Evolutionary conservation across 202 grass and related monocot genomes (phyloP).

Genomic region (Eragrostis tef): DNA sequence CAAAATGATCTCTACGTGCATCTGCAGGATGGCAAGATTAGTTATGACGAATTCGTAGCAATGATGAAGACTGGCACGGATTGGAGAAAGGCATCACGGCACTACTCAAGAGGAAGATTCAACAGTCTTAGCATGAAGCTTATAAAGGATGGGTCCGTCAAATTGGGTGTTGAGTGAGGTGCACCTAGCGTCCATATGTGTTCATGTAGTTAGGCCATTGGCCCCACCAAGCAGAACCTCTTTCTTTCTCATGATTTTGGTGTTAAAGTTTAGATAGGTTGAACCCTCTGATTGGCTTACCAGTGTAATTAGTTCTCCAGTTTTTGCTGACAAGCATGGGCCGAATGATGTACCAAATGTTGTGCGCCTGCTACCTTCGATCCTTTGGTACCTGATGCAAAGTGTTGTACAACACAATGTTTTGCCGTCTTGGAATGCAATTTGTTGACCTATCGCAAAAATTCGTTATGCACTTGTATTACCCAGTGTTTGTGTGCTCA

Average conservation of each 20-base stretch:
- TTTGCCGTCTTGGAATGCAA: slow-evolving; percentile 45
- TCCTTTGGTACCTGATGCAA: slow-evolving; percentile 40
- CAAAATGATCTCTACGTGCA: slow-evolving; percentile 21
- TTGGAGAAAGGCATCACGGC: slow-evolving; percentile 97
- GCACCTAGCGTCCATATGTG: slow-evolving; percentile 28
- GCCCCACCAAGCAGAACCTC: slow-evolving; percentile 40
- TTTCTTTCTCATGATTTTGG: slow-evolving; percentile 58
- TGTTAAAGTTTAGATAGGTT: slow-evolving; percentile 66
- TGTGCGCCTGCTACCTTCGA: slow-evolving; percentile 41
- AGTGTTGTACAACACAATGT: slow-evolving; percentile 51
- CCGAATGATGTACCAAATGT: slow-evolving; percentile 37
- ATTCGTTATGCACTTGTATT: background rate
- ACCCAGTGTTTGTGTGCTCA: slow-evolving; percentile 6
- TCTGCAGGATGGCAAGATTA: slow-evolving; percentile 91
- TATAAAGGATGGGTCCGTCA: slow-evolving; percentile 94
- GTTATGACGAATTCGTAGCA: slow-evolving; percentile 98
- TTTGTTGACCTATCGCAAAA: slow-evolving; percentile 42
- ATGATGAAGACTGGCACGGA: slow-evolving; percentile 99
- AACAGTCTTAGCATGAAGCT: slow-evolving; percentile 98
- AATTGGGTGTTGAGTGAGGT: slow-evolving; percentile 68
- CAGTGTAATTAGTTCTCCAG: slow-evolving; percentile 62
- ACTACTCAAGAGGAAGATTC: slow-evolving; percentile 97
- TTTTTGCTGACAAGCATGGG: slow-evolving; percentile 43
- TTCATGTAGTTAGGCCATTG: slow-evolving; percentile 60
- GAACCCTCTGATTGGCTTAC: slow-evolving; percentile 57